Evolutionary conservation across 306 rosid species (phyloP), one percentile per base, ranked within the genome.

Genomic region (Cucurbita ficifolia): DNA sequence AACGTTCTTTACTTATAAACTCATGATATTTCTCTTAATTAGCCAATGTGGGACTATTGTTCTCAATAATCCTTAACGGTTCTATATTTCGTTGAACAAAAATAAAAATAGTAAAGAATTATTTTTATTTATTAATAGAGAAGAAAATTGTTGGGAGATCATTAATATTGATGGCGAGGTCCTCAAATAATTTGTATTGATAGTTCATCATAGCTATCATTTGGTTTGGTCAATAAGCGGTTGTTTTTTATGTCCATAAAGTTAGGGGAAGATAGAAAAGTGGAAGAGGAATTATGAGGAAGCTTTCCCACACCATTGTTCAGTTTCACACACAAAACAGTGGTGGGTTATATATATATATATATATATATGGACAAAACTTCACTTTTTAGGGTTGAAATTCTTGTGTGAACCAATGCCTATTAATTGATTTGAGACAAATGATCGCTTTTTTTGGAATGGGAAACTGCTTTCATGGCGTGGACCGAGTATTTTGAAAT

Each of bases 301-400:
- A 16, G 55, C 8, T 16, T 50, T 50, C 55, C 55, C 55, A 50
- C 55, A 50, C 55, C 5, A 16, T 18, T 5, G 16, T 50, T 49
- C 14, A 49, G 67, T 62, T 62, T 62, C 69, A 62, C 69, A 61
- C 69, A 7, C 58, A 53, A 7, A n/a, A 22, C 17, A 22, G 62
- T 57, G 39, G 17, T 9, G 29, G 61, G 39, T 70, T 43, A 43
- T 43, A 43, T 43, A 43, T 9, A 7, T 43, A 43, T 43, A 42
- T 48, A 61, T 36, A 14, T 18, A 40, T 19, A 63, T 76, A 46
- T 65, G 59, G 88, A 87, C 85, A 81, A 68, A 52, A 69, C 0
- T 7, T 10, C 75, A 51, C 88, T 61, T 84, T 88, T 76, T 69
- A 56, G 77, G 55, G 3, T 19, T 8, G 2, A 36, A 36, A 8